A percentile compares a stretch with the other conserved stretches of the same genome.
These are phyloP conservation scores for Arbutus unedo DNA, from an alignment of 148 eudicot species.

Conservation along the genomic window DNA sequence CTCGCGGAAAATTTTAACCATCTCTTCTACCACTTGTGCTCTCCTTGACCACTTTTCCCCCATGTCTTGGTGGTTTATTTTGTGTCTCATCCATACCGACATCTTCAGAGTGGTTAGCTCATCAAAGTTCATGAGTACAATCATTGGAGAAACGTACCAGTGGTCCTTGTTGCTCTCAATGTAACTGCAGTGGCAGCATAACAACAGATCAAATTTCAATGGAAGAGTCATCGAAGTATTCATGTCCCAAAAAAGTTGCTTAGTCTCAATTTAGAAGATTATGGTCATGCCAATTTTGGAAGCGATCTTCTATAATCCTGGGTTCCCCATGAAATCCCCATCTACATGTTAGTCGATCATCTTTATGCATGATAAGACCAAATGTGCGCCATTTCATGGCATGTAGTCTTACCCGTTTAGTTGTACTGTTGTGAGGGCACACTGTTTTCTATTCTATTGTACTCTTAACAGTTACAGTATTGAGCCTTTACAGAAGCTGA, in stretches of 20 bases:
- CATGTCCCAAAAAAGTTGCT: not conserved
- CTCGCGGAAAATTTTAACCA: conserved; percentile 50
- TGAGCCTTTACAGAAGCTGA: not conserved
- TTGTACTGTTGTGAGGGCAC: not conserved
- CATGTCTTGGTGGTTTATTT: conserved; percentile 68
- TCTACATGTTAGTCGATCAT: not conserved
- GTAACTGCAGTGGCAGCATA: conserved; percentile 31
- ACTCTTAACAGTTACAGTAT: not conserved
- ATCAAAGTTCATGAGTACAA: conserved; percentile 46
- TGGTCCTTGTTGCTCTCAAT: conserved; percentile 63
- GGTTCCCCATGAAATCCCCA: not conserved
- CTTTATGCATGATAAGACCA: not conserved
- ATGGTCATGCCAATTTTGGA: not conserved
- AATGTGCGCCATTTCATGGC: not conserved
- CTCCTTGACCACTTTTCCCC: conserved; percentile 51
- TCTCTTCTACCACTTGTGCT: conserved; percentile 52
- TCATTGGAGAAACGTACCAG: conserved; percentile 53
- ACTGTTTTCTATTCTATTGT: not conserved
- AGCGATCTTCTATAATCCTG: not conserved
- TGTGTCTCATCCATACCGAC: conserved; percentile 63
- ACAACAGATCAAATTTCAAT: not conserved
- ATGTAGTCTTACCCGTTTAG: not conserved
- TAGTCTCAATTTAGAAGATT: not conserved
- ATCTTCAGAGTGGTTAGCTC: conserved; percentile 31
- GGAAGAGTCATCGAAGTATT: not conserved